Evolutionary conservation across 2,329 filamentous ascomycete genomes (phyloP), one percentile per base, ranked within the genome.

Genomic region (Calonectria leucothoes): DNA sequence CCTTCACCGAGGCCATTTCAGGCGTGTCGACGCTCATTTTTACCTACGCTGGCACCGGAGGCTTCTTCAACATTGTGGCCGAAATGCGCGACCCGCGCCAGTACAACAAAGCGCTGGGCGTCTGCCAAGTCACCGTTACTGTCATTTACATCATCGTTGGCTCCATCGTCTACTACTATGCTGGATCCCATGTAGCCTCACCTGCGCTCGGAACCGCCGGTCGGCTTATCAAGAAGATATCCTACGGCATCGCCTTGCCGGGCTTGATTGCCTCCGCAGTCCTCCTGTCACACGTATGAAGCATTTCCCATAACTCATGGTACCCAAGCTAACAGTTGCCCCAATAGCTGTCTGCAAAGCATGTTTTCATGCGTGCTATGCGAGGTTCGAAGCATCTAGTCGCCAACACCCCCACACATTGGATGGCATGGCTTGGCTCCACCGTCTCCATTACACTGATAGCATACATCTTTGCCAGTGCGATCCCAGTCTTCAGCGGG

Each of bases 151-250:
- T 81, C 20, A 67, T 79, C 7, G 79, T 86, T 5, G 77, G 77
- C 14, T 48, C n/a, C 4, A 84, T 87, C 0, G 83, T 88, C 11
- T 88, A 88, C 79, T 84, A 84, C 68, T 88, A 80, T 74, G 87
- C 85, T 74, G 87, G 87, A 1, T 84, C 84, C 0, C 87, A 83
- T 65, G 85, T 88, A 2, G 83, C 86, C 0, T 87, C 85, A 0
- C 87, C 87, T 0, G 85, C 86, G 2, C 83, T 88, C 3, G 87
- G 86, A 2, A 86, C 85, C 25, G 86, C 86, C 1, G 86, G 86
- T 4, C 12, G 52, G 0, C 66, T 78, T 0, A 80, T 86, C 66
- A 88, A 88, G 81, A 87, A 84, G 74, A 78, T 87, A 6, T 82
- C 80, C 55, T 88, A 88, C 64, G 87, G 86, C 6, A 70, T 82